These are phyloP conservation scores for Naganishia sp. DNA, from an alignment of 1,284 basidiomycete genomes.

Conservation along the genomic window DNA sequence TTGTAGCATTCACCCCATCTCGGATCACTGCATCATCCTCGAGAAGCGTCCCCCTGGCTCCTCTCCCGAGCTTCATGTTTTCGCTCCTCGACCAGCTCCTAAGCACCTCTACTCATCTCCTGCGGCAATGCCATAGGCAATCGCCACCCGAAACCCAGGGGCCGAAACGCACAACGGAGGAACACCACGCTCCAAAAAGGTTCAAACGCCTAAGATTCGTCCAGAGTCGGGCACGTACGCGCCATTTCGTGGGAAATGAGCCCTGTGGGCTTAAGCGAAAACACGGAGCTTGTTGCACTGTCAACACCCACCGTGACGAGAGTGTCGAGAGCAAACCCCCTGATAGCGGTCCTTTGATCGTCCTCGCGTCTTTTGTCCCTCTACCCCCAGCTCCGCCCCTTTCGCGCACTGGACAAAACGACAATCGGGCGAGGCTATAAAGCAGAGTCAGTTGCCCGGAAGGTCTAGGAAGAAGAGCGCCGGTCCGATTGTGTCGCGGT, in stretches of 20 bases:
- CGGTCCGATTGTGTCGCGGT: background rate
- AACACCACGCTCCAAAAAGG: too few species aligned
- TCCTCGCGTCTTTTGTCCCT: conserved; percentile 14
- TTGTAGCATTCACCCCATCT: too few species aligned
- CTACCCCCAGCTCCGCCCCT: conserved; percentile 7
- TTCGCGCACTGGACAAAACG: conserved; percentile 4
- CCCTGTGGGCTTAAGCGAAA: conserved; percentile 2
- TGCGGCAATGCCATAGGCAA: too few species aligned
- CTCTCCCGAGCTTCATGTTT: too few species aligned
- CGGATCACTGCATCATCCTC: too few species aligned
- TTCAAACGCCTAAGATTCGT: background rate
- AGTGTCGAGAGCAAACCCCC: background rate
- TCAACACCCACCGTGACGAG: background rate
- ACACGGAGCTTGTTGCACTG: conserved; percentile 11
- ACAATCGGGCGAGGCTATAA: conserved; percentile 19
- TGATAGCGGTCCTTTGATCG: conserved; percentile 24
- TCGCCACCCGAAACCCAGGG: too few species aligned
- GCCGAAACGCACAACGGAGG: too few species aligned
- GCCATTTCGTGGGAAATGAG: background rate
- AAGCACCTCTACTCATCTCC: too few species aligned
- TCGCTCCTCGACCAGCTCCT: too few species aligned
- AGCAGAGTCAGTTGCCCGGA: background rate
- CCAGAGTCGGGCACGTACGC: background rate
- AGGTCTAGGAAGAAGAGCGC: conserved; percentile 8
- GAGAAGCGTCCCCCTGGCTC: too few species aligned